These are phyloP conservation scores for Solanum microdontum DNA, from an alignment of 257 asterid genomes.

Conservation along the genomic window DNA sequence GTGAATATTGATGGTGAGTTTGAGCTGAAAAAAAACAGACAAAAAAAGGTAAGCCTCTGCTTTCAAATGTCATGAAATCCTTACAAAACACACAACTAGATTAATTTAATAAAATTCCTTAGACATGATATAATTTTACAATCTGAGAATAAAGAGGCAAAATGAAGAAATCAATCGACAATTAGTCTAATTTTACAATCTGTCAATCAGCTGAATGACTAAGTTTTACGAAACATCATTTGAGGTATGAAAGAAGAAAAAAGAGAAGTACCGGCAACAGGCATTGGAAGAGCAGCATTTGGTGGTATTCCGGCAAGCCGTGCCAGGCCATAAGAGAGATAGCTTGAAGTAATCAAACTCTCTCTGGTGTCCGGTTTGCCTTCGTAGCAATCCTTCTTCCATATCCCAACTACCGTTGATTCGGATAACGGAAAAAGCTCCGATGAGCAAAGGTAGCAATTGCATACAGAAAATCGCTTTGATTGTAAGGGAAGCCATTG, in stretches of 20 bases:
- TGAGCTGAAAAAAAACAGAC: conserved; percentile 41
- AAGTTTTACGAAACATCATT: neutral
- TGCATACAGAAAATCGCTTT: conserved; percentile 13
- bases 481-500: conserved; percentile 35
- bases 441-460: conserved; percentile 17
- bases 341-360: conserved; percentile 74
- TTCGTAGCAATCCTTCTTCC: conserved; percentile 11
- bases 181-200: neutral
- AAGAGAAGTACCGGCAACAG: conserved; percentile 55
- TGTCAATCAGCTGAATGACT: neutral
- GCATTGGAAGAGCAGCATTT: conserved; percentile 62
- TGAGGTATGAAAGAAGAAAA: neutral
- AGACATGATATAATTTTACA: neutral
- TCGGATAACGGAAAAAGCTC: conserved; percentile 19
- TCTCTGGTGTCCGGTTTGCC: conserved; percentile 24
- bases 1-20: conserved; percentile 57
- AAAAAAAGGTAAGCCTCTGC: neutral
- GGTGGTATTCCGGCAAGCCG: conserved; percentile 45
- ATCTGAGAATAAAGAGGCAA: neutral
- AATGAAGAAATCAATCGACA: neutral
- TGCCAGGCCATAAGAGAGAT: conserved; percentile 81
- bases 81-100: neutral
- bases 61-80: neutral
- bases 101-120: neutral
- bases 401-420: conserved; percentile 18